Evolutionary conservation across 495 filamentous ascomycete genomes (phyloP).

Genomic region (Aspergillus sclerotiicarbonarius): DNA sequence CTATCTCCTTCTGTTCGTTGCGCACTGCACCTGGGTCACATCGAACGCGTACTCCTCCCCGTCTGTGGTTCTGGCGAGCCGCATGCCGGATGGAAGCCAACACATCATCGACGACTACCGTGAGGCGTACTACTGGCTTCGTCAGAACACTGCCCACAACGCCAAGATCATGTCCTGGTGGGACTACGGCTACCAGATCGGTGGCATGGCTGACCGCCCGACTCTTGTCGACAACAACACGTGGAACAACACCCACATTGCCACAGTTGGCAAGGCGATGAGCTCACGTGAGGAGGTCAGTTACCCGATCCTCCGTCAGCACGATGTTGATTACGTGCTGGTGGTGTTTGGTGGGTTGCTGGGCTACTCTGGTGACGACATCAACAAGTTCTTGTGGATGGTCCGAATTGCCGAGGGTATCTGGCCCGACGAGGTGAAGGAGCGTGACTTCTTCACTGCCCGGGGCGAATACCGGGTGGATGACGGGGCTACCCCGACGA

Average conservation of each 20-base stretch:
- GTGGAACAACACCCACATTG: slow-evolving; percentile 99
- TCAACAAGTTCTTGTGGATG: slow-evolving; percentile 99
- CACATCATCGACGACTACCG: slow-evolving; percentile 99
- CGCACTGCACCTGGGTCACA: slow-evolving; percentile 99
- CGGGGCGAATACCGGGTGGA: slow-evolving; percentile 96
- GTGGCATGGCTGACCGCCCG: slow-evolving; percentile 97
- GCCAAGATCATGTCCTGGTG: slow-evolving; percentile 99
- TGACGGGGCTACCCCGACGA: slow-evolving; percentile 88
- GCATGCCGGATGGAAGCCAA: slow-evolving; percentile 90
- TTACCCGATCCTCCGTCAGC: slow-evolving; percentile 96
- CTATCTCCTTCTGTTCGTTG: slow-evolving; percentile 90
- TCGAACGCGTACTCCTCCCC: slow-evolving; percentile 98
- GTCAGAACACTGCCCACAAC: slow-evolving; percentile 90
- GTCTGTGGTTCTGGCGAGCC: slow-evolving; percentile 92
- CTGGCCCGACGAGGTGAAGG: slow-evolving; percentile 98
- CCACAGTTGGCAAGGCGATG: slow-evolving; percentile 99
- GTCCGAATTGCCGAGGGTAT: slow-evolving; percentile 98
- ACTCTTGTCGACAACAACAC: slow-evolving; percentile 99
- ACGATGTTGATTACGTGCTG: slow-evolving; percentile 97
- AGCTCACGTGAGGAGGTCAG: slow-evolving; percentile 95
- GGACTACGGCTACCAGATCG: slow-evolving; percentile 99
- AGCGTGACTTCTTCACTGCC: slow-evolving; percentile 93
- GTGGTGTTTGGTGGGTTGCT: slow-evolving; percentile 95
- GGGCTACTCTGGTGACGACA: slow-evolving; percentile 98
- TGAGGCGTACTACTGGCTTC: slow-evolving; percentile 99